A percentile compares a stretch with the other conserved stretches of the same genome.
Conservation (phyloP, 495 filamentous ascomycete genomes). For the Eremomyces bilateralis region DNA sequence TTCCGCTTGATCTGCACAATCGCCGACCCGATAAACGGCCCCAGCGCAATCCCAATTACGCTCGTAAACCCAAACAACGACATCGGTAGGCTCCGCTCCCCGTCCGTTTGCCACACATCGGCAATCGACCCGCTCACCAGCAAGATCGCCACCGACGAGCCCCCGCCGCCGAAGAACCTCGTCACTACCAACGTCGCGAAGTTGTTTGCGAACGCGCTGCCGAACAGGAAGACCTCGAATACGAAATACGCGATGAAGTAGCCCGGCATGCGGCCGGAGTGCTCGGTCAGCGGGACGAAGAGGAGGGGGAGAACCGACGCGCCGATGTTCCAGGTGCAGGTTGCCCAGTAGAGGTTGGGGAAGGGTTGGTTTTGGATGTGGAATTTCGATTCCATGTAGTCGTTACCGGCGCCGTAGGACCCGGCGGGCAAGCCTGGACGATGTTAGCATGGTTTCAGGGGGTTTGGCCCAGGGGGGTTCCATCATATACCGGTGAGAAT, state of each 20-base stretch:
- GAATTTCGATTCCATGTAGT: too few species aligned
- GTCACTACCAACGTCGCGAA: constrained; percentile 28
- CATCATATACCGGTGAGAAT: constrained; percentile 17
- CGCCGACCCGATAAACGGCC: constrained; percentile 25
- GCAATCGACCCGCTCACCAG: constrained; percentile 25
- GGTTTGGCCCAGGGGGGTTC: constrained; percentile 25
- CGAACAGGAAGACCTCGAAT: constrained; percentile 26
- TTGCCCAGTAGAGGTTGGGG: constrained; percentile 30
- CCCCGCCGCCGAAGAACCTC: constrained; percentile 27
- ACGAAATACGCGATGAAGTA: constrained; percentile 24
- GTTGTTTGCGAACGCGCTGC: constrained; percentile 26
- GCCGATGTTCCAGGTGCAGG: constrained; percentile 28
- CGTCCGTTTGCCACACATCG: constrained; percentile 25
- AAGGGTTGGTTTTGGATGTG: constrained; percentile 25
- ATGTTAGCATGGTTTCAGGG: constrained; percentile 19
- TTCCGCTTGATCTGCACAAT: constrained; percentile 21
- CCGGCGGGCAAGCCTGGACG: too few species aligned
- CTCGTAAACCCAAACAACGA: constrained; percentile 24
- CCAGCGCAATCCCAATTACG: constrained; percentile 24
- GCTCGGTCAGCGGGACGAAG: constrained; percentile 30
- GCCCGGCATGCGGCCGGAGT: constrained; percentile 25
- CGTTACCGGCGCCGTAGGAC: too few species aligned
- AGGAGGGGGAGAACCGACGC: constrained; percentile 25
- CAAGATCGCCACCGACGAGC: constrained; percentile 25
- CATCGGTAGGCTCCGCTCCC: constrained; percentile 23